These are phyloP conservation scores for Curvularia lunata DNA, from an alignment of 2,329 filamentous ascomycete genomes.

Conservation along the genomic window DNA sequence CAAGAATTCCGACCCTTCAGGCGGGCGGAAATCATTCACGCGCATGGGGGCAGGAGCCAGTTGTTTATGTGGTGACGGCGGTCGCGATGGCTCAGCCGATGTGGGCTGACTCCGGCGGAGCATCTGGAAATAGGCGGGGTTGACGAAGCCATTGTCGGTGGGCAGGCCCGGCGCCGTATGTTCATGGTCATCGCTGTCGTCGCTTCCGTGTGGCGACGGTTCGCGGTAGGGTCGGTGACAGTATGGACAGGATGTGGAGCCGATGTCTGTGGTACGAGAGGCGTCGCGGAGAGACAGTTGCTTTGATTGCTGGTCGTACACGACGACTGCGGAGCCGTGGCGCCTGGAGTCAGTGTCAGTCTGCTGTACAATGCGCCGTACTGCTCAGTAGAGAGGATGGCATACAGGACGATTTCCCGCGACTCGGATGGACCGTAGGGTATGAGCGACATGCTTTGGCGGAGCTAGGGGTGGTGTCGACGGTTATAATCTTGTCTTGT, in stretches of 20 bases:
- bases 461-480: background rate
- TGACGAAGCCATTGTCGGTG: constrained; percentile 72
- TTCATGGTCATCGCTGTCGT: constrained; percentile 43
- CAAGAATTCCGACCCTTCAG: constrained; percentile 59
- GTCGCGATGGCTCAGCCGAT: constrained; percentile 56
- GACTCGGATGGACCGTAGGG: constrained; percentile 76
- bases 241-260: constrained; percentile 79
- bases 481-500: background rate
- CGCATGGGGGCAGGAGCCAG: constrained; percentile 43
- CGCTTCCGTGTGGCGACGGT: constrained; percentile 43
- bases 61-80: constrained; percentile 59
- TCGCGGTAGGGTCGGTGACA: constrained; percentile 76
- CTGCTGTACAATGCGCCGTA: background rate
- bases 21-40: constrained; percentile 42
- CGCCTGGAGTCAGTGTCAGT: constrained; percentile 64
- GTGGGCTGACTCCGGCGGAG: constrained; percentile 67
- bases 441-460: constrained; percentile 69
- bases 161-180: constrained; percentile 38
- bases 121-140: constrained; percentile 95
- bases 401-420: constrained; percentile 81
- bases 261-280: constrained; percentile 59
- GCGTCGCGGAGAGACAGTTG: constrained; percentile 80
- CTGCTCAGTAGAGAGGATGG: constrained; percentile 24
- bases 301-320: constrained; percentile 83
- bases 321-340: constrained; percentile 89